A percentile compares a stretch with the other conserved stretches of the same genome.
Conservation (phyloP, 176 grass and related monocot species). For the Ensete ventricosum region DNA sequence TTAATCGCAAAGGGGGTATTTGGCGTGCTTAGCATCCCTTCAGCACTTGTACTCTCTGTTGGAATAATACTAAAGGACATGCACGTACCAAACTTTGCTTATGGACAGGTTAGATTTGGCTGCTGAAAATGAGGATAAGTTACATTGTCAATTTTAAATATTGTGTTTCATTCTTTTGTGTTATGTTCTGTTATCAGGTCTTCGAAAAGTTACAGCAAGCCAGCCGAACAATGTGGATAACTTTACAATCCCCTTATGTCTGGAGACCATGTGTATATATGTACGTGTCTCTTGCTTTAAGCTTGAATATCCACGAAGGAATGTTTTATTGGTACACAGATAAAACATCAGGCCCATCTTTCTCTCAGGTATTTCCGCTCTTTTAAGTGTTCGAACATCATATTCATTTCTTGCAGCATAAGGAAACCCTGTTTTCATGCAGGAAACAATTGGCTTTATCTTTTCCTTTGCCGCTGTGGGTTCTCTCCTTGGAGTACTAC, state of each 20-base stretch:
- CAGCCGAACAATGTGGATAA: slow-evolving; percentile 42
- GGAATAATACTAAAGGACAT: slow-evolving; percentile 65
- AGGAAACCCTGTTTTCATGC: slow-evolving; percentile 16
- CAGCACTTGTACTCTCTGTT: slow-evolving; percentile 51
- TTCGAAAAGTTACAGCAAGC: slow-evolving; percentile 52
- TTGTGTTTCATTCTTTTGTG: not conserved
- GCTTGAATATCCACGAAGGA: slow-evolving; percentile 76
- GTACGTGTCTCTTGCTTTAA: slow-evolving; percentile 50
- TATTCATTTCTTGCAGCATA: not conserved
- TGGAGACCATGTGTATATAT: slow-evolving; percentile 78
- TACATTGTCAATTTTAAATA: not conserved
- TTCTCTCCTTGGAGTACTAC: slow-evolving; percentile 60
- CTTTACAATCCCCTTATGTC: slow-evolving; percentile 55
- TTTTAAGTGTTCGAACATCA: not conserved
- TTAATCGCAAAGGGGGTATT: slow-evolving; percentile 44
- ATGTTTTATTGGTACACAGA: slow-evolving; percentile 97
- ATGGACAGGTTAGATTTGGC: slow-evolving; percentile 40
- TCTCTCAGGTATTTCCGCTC: slow-evolving; percentile 59
- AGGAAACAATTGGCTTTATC: slow-evolving; percentile 64
- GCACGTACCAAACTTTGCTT: slow-evolving; percentile 33
- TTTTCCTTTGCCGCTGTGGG: slow-evolving; percentile 69
- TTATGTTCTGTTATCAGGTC: slow-evolving; percentile 32
- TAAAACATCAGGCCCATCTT: slow-evolving; percentile 34
- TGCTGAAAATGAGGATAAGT: not conserved
- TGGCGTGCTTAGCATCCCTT: slow-evolving; percentile 70